Evolutionary conservation across 495 filamentous ascomycete species (phyloP).

Genomic region (Penicillium soppii): DNA sequence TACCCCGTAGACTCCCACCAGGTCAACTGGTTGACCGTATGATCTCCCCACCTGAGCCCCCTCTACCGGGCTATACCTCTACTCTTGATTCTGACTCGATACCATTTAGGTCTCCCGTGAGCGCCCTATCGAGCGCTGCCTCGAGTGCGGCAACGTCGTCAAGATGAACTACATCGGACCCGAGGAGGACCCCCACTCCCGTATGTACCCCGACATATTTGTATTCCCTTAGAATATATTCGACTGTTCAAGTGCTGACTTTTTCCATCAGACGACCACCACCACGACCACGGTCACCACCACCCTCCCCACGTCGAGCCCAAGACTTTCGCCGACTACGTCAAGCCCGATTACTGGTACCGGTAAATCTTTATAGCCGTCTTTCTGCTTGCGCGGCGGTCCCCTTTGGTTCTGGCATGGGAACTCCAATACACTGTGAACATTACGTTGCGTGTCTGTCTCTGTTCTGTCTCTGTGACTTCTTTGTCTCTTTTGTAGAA

Average conservation of each 20-base stretch:
- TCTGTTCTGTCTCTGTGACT: slow-evolving; percentile 26
- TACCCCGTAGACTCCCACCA: slow-evolving; percentile 87
- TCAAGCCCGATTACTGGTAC: slow-evolving; percentile 90
- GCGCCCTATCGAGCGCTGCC: slow-evolving; percentile 88
- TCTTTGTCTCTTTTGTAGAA: slow-evolving; percentile 44
- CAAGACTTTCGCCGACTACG: slow-evolving; percentile 90
- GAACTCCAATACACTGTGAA: slow-evolving; percentile 9
- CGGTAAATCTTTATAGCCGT: slow-evolving; percentile 37
- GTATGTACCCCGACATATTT: slow-evolving; percentile 26
- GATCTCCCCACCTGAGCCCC: slow-evolving; percentile 22
- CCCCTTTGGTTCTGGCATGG: slow-evolving; percentile 6
- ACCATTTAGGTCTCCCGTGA: slow-evolving; percentile 71
- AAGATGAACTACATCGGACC: slow-evolving; percentile 97
- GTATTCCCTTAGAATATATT: neutral
- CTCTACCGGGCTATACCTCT: neutral
- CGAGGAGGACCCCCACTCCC: slow-evolving; percentile 62
- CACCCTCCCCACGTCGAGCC: slow-evolving; percentile 69
- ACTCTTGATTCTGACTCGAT: neutral
- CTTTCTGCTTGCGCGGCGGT: slow-evolving; percentile 8
- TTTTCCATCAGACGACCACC: slow-evolving; percentile 40
- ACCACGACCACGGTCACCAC: slow-evolving; percentile 48
- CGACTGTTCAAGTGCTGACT: slow-evolving; percentile 4
- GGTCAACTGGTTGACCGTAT: slow-evolving; percentile 85
- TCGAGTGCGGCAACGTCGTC: slow-evolving; percentile 91
- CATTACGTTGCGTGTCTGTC: slow-evolving; percentile 16